These are phyloP conservation scores for Arxiozyma slooffiae DNA, from an alignment of 1,139 yeast genomes.

Conservation along the genomic window DNA sequence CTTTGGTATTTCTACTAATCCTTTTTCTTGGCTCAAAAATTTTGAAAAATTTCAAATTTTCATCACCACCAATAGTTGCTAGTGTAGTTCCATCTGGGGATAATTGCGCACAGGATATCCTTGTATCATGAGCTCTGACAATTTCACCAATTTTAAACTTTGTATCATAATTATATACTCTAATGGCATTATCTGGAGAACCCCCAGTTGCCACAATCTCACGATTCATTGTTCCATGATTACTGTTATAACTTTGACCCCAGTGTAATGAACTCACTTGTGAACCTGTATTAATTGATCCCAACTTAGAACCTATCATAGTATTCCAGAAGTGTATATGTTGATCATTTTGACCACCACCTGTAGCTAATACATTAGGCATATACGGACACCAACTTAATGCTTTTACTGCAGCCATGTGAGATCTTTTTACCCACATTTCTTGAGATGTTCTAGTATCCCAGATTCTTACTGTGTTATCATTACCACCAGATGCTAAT, in stretches of 20 bases:
- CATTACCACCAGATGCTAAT: slow-evolving; percentile 90
- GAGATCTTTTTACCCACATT: slow-evolving; percentile 64
- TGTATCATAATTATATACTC: slow-evolving; percentile 79
- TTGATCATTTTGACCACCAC: slow-evolving; percentile 91
- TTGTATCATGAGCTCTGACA: slow-evolving; percentile 75
- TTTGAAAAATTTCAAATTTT: slow-evolving; percentile 90
- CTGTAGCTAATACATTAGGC: slow-evolving; percentile 74
- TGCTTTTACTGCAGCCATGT: slow-evolving; percentile 93
- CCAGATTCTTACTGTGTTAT: slow-evolving; percentile 89
- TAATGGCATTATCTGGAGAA: slow-evolving; percentile 75
- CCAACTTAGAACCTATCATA: slow-evolving; percentile 77
- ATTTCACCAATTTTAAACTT: slow-evolving; percentile 85
- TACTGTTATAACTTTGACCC: slow-evolving; percentile 47
- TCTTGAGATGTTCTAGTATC: slow-evolving; percentile 77
- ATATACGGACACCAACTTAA: slow-evolving; percentile 93
- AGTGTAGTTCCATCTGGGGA: slow-evolving; percentile 85
- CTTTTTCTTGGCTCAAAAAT: slow-evolving; percentile 51
- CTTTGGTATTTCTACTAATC: slow-evolving; percentile 14
- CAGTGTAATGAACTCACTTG: slow-evolving; percentile 89
- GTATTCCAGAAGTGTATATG: slow-evolving; percentile 94
- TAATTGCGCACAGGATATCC: slow-evolving; percentile 73
- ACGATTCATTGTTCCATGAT: slow-evolving; percentile 46
- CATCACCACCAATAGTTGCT: slow-evolving; percentile 96
- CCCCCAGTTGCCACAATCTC: slow-evolving; percentile 95
- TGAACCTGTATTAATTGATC: slow-evolving; percentile 83